These are phyloP conservation scores for Ganoderma boninense DNA, from an alignment of 1,284 basidiomycete genomes.

Conservation along the genomic window DNA sequence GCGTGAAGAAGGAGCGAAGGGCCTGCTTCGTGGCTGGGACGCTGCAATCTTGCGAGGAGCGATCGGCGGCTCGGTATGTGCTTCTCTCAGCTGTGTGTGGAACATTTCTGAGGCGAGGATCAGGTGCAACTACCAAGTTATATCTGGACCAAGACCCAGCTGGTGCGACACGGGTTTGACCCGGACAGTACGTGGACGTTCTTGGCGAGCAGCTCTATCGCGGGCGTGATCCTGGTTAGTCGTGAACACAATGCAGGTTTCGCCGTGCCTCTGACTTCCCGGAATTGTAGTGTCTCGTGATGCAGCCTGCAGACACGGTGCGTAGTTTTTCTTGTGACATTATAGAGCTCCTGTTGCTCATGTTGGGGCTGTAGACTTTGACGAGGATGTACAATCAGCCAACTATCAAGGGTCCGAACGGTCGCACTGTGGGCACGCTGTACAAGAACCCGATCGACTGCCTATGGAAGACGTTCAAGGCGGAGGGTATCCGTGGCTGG, in stretches of 20 bases:
- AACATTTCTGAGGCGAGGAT: no score
- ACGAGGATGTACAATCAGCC: conserved; percentile 3
- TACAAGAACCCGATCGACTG: neutral
- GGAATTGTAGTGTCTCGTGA: neutral
- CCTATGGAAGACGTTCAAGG: neutral
- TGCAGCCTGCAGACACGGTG: neutral
- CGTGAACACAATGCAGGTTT: neutral
- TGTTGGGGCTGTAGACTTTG: neutral
- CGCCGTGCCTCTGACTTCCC: neutral
- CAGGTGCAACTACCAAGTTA: conserved; percentile 94
- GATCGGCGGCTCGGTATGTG: conserved; percentile 73
- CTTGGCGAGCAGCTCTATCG: conserved; percentile 84
- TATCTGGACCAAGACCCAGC: conserved; percentile 83
- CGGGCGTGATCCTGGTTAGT: conserved; percentile 42
- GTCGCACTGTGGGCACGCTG: neutral
- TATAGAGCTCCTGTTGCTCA: neutral
- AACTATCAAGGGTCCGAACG: neutral
- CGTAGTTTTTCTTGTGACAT: neutral
- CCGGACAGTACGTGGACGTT: conserved; percentile 85
- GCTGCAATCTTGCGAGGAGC: conserved; percentile 87
- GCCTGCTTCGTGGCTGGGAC: conserved; percentile 84
- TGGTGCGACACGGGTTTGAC: conserved; percentile 68
- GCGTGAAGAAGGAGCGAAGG: conserved; percentile 33
- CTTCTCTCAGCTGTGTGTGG: no score
- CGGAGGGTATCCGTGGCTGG: neutral